These are phyloP conservation scores for Dactylorhiza incarnata DNA, from an alignment of 106 monocot species.

Conservation along the genomic window DNA sequence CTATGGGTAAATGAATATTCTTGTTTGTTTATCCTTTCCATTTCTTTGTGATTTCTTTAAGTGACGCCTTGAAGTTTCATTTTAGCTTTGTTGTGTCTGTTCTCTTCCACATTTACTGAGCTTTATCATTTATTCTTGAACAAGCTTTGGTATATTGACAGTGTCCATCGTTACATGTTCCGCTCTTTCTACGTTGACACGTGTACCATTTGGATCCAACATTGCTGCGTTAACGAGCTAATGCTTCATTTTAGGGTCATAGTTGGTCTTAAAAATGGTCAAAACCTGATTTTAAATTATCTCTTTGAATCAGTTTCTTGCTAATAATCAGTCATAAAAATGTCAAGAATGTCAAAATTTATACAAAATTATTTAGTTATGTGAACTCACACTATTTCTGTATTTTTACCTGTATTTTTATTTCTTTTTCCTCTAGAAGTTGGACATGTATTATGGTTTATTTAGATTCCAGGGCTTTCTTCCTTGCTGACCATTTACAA, in stretches of 20 bases:
- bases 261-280: not conserved
- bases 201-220: slow-evolving; percentile 17
- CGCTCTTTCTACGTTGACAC: not conserved
- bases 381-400: no score
- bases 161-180: slow-evolving; percentile 27
- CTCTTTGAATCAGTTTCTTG: not conserved
- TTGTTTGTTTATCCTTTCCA: no score
- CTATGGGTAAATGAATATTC: no score
- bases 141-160: slow-evolving; percentile 17
- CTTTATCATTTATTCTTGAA: no score
- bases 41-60: no score
- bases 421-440: not conserved
- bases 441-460: not conserved
- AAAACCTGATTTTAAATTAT: not conserved
- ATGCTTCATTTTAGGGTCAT: not conserved
- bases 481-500: not conserved
- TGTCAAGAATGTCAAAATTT: no score
- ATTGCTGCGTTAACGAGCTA: not conserved
- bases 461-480: not conserved
- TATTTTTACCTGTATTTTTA: no score
- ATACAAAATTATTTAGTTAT: no score
- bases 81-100: no score
- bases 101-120: no score
- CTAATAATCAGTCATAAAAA: not conserved
- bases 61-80: no score